A percentile compares a stretch with the other conserved stretches of the same genome.
Conservation (phyloP, 2,329 filamentous ascomycete genomes). For the Westerdykella sp. region DNA sequence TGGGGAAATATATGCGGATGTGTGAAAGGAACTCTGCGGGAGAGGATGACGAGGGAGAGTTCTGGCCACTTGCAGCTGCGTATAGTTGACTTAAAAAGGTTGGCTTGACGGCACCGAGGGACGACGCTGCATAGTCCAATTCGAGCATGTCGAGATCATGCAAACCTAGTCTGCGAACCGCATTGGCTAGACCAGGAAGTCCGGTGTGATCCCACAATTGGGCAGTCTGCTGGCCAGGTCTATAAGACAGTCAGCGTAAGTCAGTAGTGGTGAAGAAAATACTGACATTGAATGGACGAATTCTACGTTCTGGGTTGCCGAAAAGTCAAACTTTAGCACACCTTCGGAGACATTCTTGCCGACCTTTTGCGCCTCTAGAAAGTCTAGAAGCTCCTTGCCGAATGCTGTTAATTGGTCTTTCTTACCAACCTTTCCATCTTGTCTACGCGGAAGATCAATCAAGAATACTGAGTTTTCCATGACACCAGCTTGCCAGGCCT, state of each 20-base stretch:
- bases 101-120: slow-evolving; percentile 68
- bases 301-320: slow-evolving; percentile 60
- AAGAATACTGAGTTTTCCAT: slow-evolving; percentile 62
- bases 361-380: slow-evolving; percentile 61
- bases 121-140: slow-evolving; percentile 74
- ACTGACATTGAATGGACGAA: slow-evolving; percentile 82
- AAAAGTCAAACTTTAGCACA: slow-evolving; percentile 74
- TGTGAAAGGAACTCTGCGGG: slow-evolving; percentile 8
- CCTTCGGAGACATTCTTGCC: slow-evolving; percentile 60
- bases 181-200: slow-evolving; percentile 64
- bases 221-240: background rate
- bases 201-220: slow-evolving; percentile 50
- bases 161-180: slow-evolving; percentile 44
- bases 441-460: slow-evolving; percentile 74
- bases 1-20: slow-evolving; percentile 32
- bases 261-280: too few species aligned
- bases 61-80: slow-evolving; percentile 47
- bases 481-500: slow-evolving; percentile 25
- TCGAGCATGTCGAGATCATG: slow-evolving; percentile 47
- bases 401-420: slow-evolving; percentile 50
- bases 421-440: slow-evolving; percentile 16
- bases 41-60: slow-evolving; percentile 11
- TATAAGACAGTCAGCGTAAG: background rate
- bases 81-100: slow-evolving; percentile 59
- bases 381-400: slow-evolving; percentile 62